Evolutionary conservation across 257 asterid species (phyloP).

Genomic region (Solanum pimpinellifolium): DNA sequence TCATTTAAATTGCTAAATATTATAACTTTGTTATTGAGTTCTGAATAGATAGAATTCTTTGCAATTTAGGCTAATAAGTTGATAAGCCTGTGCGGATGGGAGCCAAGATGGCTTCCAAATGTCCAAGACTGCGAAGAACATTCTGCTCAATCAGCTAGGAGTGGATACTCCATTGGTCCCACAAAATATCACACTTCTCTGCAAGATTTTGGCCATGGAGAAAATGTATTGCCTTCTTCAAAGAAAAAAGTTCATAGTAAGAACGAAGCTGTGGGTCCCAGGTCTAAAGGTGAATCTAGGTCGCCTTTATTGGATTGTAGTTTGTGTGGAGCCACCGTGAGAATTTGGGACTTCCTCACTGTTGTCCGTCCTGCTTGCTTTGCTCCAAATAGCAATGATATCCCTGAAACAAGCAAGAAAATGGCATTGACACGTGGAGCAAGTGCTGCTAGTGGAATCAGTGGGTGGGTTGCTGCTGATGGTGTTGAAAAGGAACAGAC

Average conservation of each 20-base stretch:
- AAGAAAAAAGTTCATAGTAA: conserved; percentile 34
- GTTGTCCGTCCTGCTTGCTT: conserved; percentile 70
- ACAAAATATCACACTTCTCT: conserved; percentile 52
- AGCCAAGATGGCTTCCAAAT: conserved; percentile 99
- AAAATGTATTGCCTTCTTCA: conserved; percentile 68
- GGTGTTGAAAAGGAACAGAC: conserved; percentile 66
- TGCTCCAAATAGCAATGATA: conserved; percentile 62
- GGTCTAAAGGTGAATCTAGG: conserved; percentile 65
- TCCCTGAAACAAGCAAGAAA: conserved; percentile 86
- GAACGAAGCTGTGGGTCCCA: conserved; percentile 35
- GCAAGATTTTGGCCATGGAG: conserved; percentile 66
- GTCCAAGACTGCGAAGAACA: conserved; percentile 97
- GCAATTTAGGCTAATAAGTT: conserved; percentile 78
- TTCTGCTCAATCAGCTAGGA: conserved; percentile 96
- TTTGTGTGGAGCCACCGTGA: conserved; percentile 95
- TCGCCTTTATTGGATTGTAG: conserved; percentile 92
- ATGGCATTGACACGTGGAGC: conserved; percentile 76
- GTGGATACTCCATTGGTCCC: conserved; percentile 79
- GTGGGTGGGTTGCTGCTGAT: conserved; percentile 85
- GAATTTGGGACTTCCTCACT: conserved; percentile 86
- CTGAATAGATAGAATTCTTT: neutral
- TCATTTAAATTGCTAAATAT: neutral
- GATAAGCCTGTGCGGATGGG: conserved; percentile 99
- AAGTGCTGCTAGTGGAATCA: conserved; percentile 99
- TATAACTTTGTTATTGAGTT: neutral